Conservation (phyloP, 2,329 filamentous ascomycete genomes). For the Fusarium luffae region DNA sequence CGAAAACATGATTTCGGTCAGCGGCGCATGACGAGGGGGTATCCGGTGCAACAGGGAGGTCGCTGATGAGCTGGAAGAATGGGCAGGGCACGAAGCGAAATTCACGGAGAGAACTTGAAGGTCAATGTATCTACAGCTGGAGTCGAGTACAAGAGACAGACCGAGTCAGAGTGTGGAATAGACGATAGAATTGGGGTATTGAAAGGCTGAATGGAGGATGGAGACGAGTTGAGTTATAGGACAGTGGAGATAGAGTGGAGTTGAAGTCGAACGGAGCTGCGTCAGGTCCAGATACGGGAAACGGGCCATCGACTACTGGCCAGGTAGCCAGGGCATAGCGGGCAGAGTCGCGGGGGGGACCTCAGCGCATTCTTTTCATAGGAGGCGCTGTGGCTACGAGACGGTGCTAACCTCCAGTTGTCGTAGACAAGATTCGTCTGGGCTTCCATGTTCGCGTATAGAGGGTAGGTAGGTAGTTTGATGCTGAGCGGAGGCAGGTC, state of each 20-base stretch:
- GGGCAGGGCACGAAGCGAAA: neutral
- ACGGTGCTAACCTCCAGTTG: neutral
- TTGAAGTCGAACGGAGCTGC: constrained; percentile 27
- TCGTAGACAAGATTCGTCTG: neutral
- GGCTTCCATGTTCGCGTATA: neutral
- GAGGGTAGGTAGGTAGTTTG: neutral
- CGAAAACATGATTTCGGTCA: constrained; percentile 65
- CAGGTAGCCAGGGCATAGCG: constrained; percentile 10
- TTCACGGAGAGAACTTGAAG: neutral
- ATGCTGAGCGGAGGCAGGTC: neutral
- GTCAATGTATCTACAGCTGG: neutral
- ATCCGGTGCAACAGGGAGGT: constrained; percentile 25
- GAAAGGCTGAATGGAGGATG: constrained; percentile 25
- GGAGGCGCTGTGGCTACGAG: constrained; percentile 20
- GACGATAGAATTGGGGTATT: constrained; percentile 14
- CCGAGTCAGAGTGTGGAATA: constrained; percentile 5
- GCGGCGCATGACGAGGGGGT: constrained; percentile 53
- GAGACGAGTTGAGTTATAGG: constrained; percentile 30
- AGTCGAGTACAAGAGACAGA: constrained; percentile 6
- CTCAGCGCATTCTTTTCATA: constrained; percentile 35
- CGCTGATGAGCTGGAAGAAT: constrained; percentile 19
- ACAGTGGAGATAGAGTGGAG: constrained; percentile 29
- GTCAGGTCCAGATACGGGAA: constrained; percentile 35
- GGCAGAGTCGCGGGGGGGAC: constrained; percentile 30
- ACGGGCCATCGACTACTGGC: constrained; percentile 24